Evolutionary conservation across 768 basidiomycete genomes (phyloP), one percentile per base, ranked within the genome.

Genomic region (Phaeotremella fagi): DNA sequence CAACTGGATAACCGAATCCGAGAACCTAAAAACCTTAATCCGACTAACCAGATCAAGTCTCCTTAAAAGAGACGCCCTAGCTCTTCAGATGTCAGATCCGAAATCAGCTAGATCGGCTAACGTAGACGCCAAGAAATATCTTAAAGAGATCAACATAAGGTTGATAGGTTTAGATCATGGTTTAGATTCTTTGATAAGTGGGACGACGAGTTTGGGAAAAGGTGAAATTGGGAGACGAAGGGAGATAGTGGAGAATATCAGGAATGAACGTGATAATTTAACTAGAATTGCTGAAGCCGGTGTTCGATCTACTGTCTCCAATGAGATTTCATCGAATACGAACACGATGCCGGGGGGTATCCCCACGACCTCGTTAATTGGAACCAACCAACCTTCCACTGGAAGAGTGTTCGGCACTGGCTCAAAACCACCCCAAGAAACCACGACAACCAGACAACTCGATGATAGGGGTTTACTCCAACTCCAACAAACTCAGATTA

Each of bases 1-100:
- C 77, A 88, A 7, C 82, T 97, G 94, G 92, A 80, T 95, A 15
- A 87, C 91, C 57, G 94, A 95, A 74, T 88, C 91, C 65, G 75
- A 82, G 48, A 84, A 85, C 48, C 75, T 94, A 7, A 87, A 89
- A 70, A 77, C 82, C 14, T 81, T 83, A 27, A 79, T 90, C 41
- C 84, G 92, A 33, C 83, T 85, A 63, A 80, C 92, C 55, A 86
- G 90, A 62, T 85, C 90, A 3, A 84, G 87, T 60, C 81, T 95
- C 74, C 86, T 89, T 76, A 73, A 86, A 70, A 85, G 92, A 45
- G 90, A 95, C 73, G 84, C 89, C 0, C 81, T 92, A 53, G 81
- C 85, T 3, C 46, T 48, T 9, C 82, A 85, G 56, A 80, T 81
- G 36, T 83, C 83, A 12, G 89, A 91, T 76, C 76, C 87, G 52